Conservation (phyloP, 208 protist species). For the Crithidia bombi region DNA sequence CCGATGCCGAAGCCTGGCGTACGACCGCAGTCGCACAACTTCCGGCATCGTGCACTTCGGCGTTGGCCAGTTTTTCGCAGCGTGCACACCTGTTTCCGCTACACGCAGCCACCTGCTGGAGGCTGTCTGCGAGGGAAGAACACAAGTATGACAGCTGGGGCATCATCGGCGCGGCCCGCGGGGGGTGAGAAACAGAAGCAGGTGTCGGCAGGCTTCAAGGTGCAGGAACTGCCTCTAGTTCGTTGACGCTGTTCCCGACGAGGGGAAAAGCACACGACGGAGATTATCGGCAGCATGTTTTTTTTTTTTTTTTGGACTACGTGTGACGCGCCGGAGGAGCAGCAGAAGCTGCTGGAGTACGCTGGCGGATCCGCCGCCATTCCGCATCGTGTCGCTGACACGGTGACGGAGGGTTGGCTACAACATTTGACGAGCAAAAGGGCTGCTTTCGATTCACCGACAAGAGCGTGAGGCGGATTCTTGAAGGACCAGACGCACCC, state of each 20-base stretch:
- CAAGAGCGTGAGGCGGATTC: constrained; percentile 28
- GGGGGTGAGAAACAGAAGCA: constrained; percentile 22
- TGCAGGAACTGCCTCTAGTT: constrained; percentile 50
- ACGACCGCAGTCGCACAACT: constrained; percentile 36
- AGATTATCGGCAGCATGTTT: constrained; percentile 38
- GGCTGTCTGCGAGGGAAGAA: constrained; percentile 32
- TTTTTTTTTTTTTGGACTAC: too few species aligned
- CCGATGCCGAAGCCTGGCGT: constrained; percentile 23
- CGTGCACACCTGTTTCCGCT: constrained; percentile 46
- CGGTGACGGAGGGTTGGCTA: constrained; percentile 57
- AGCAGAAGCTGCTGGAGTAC: constrained; percentile 31
- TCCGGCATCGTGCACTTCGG: constrained; percentile 49
- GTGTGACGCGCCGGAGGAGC: constrained; percentile 43
- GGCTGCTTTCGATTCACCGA: constrained; percentile 40
- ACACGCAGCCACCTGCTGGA: constrained; percentile 46
- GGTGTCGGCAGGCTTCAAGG: constrained; percentile 47
- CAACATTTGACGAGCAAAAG: constrained; percentile 51
- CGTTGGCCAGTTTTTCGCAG: constrained; percentile 46
- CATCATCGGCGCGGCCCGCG: constrained; percentile 45
- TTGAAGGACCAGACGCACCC: constrained; percentile 31
- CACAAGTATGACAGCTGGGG: constrained; percentile 38
- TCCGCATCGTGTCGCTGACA: constrained; percentile 49
- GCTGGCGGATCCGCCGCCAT: constrained; percentile 35
- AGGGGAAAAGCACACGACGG: constrained; percentile 25
- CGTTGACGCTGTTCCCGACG: constrained; percentile 38